These are phyloP conservation scores for Aspergillus pseudoterreus DNA, from an alignment of 2,329 filamentous ascomycete species.

Conservation along the genomic window DNA sequence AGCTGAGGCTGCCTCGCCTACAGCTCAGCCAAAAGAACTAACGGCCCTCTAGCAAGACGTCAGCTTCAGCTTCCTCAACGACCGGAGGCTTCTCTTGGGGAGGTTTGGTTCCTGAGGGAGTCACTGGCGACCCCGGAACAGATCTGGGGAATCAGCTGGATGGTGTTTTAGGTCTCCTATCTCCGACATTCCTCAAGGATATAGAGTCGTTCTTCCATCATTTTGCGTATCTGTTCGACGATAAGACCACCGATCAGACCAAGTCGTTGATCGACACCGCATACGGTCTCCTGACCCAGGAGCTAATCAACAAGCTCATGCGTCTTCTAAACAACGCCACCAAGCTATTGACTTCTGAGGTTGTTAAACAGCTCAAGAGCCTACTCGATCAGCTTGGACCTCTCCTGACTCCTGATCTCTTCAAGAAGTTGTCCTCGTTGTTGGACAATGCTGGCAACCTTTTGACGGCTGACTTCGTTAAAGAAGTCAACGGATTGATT, in stretches of 20 bases:
- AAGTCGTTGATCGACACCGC: slow-evolving; percentile 25
- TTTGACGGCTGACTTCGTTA: slow-evolving; percentile 21
- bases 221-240: slow-evolving; percentile 30
- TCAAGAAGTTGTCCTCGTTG: slow-evolving; percentile 13
- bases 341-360: slow-evolving; percentile 14
- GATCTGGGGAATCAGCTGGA: slow-evolving; percentile 32
- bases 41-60: not conserved
- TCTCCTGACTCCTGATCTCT: slow-evolving; percentile 13
- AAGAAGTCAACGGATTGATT: slow-evolving; percentile 28
- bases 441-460: slow-evolving; percentile 18
- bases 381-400: slow-evolving; percentile 17
- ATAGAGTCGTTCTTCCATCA: slow-evolving; percentile 34
- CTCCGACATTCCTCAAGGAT: slow-evolving; percentile 26
- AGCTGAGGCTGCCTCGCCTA: not conserved
- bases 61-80: slow-evolving; percentile 1
- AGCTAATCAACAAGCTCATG: slow-evolving; percentile 23
- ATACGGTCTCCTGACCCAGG: slow-evolving; percentile 20
- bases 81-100: slow-evolving; percentile 1
- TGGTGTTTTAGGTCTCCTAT: slow-evolving; percentile 24
- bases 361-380: slow-evolving; percentile 22
- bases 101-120: slow-evolving; percentile 9
- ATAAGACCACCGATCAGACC: slow-evolving; percentile 28
- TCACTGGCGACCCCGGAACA: slow-evolving; percentile 13
- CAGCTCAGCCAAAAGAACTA: not conserved
- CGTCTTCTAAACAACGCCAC: slow-evolving; percentile 16